phyloP scores from a whole-genome alignment of 2,329 filamentous ascomycete genomes.

The Chrysoporthe deuterocubensis region DNA sequence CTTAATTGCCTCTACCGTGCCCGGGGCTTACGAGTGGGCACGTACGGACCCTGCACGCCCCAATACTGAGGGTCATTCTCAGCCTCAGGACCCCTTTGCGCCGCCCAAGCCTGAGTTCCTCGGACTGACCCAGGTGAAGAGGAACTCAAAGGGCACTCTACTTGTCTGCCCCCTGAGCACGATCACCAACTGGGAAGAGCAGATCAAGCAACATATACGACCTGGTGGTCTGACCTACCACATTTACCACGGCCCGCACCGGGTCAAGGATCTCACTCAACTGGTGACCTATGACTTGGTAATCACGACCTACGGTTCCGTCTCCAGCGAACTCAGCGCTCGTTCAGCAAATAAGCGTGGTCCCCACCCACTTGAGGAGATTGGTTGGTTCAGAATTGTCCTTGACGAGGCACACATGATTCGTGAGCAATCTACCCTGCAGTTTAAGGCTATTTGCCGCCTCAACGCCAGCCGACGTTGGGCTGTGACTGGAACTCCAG shows the following conservation, averaged over 20 bases:
- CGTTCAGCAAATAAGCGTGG: conserved; percentile 65
- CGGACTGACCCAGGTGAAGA: conserved; percentile 55
- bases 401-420: conserved; percentile 96
- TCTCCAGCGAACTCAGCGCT: conserved; percentile 75
- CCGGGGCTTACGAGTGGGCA: conserved; percentile 67
- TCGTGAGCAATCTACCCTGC: conserved; percentile 78
- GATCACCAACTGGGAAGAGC: conserved; percentile 91
- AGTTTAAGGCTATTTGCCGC: conserved; percentile 83
- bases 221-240: conserved; percentile 70
- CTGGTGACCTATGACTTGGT: conserved; percentile 80
- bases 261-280: conserved; percentile 69
- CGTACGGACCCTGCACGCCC: conserved; percentile 55
- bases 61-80: conserved; percentile 43
- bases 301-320: conserved; percentile 90
- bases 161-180: conserved; percentile 90
- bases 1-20: conserved; percentile 69
- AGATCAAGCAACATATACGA: conserved; percentile 81
- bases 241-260: conserved; percentile 82
- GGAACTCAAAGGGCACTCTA: conserved; percentile 79
- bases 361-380: conserved; percentile 69
- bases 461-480: conserved; percentile 82
- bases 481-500: conserved; percentile 96
- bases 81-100: conserved; percentile 39
- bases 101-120: conserved; percentile 48
- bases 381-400: conserved; percentile 93